These are phyloP conservation scores for Grigorovia jiainica DNA, from an alignment of 805 yeast species.

Conservation along the genomic window DNA sequence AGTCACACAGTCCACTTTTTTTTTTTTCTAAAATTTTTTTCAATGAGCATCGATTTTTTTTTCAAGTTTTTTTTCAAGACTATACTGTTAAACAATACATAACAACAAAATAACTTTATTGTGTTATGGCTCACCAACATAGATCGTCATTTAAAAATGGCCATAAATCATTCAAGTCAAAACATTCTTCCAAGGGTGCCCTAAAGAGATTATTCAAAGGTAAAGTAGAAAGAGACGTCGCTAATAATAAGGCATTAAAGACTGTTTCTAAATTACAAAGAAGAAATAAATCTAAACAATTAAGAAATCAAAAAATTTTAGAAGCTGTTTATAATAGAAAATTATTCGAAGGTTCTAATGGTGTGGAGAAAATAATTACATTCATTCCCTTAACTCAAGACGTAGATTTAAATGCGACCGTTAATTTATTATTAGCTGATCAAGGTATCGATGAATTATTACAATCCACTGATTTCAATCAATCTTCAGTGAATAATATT, in stretches of 20 bases:
- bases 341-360: conserved; percentile 69
- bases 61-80: not conserved
- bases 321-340: conserved; percentile 51
- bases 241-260: conserved; percentile 25
- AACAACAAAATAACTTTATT: no score
- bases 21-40: no score
- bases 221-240: conserved; percentile 65
- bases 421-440: conserved; percentile 35
- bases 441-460: not conserved
- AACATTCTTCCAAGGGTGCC: conserved; percentile 83
- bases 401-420: conserved; percentile 45
- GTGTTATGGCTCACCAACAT: conserved; percentile 69
- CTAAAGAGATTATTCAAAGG: conserved; percentile 76
- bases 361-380: conserved; percentile 78
- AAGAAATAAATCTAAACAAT: conserved; percentile 68
- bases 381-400: conserved; percentile 73
- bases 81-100: not conserved
- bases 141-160: conserved; percentile 74
- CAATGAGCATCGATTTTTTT: not conserved
- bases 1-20: no score
- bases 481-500: conserved; percentile 36
- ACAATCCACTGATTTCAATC: conserved; percentile 29
- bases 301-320: conserved; percentile 60
- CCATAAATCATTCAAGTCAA: conserved; percentile 85
- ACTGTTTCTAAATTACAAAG: conserved; percentile 49